Evolutionary conservation across 2,329 filamentous ascomycete genomes (phyloP).

Genomic region (Xylariaceae sp.): DNA sequence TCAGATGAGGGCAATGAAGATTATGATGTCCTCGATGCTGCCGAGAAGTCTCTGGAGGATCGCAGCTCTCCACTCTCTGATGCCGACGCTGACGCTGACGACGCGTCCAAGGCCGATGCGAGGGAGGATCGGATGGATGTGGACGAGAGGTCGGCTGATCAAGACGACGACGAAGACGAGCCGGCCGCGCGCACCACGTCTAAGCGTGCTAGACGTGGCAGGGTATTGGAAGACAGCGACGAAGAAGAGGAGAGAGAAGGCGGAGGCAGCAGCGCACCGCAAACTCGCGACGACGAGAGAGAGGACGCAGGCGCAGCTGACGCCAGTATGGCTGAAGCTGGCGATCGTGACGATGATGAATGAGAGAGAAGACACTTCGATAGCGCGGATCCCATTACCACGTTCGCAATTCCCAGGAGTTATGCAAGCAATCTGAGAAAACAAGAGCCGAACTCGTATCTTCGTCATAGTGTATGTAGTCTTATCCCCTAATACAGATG

Average conservation of each 20-base stretch:
- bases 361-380: constrained; percentile 6
- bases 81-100: constrained; percentile 19
- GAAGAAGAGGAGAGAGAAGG: constrained; percentile 42
- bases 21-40: constrained; percentile 42
- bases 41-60: constrained; percentile 39
- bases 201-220: constrained; percentile 46
- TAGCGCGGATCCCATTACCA: too few species aligned
- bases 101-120: constrained; percentile 26
- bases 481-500: too few species aligned
- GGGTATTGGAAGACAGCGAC: constrained; percentile 51
- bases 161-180: constrained; percentile 52
- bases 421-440: too few species aligned
- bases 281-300: constrained; percentile 17
- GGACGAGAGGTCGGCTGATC: constrained; percentile 41
- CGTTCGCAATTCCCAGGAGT: too few species aligned
- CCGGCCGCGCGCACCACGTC: constrained; percentile 31
- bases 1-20: constrained; percentile 45
- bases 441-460: too few species aligned
- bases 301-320: constrained; percentile 23
- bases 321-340: constrained; percentile 33
- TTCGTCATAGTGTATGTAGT: too few species aligned
- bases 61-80: constrained; percentile 26
- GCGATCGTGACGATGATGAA: constrained; percentile 33
- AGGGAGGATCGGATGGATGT: constrained; percentile 50
- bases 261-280: constrained; percentile 19